Evolutionary conservation across 2,329 filamentous ascomycete species (phyloP), one percentile per base, ranked within the genome.

Genomic region (Fusarium sp.): DNA sequence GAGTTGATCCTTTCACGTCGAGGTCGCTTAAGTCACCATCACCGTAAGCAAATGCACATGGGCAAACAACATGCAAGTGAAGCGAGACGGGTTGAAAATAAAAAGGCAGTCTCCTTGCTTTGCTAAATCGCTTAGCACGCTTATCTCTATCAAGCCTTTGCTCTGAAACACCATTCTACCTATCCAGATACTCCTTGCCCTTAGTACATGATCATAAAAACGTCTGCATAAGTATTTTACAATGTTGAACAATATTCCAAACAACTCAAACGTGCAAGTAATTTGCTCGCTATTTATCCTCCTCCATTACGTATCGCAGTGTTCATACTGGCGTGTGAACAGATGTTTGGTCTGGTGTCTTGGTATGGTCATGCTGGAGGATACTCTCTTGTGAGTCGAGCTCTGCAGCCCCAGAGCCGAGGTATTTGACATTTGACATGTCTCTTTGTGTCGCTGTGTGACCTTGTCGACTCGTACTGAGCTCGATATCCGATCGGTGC

Each of bases 361-460:
- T 70, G 9, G 58, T 5, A 8, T 22, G 35, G 12, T 58, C 33
- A 8, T 71, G 69, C 6, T 40, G 57, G 2, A 71, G n/a, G 37
- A 71, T 71, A 9, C 69, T 71, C 15, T 71, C 66, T 17, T 71
- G 69, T 0, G 69, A 71, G 15, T 70, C 69, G 14, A 71, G 67
- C 7, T 71, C 69, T 12, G 37, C 67, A 8, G 69, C 69, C 0
- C 69, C 38, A 0, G 66, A 70, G 12, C 69, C 66, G 0, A 71
- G 62, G 0, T 71, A 71, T 8, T 71, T 71, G 0, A 37, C 45
- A 9, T 71, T 66, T 0, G 67, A 50, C 32, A 57, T 45, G 11
- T 71, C 40, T 5, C 25, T 38, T 33, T 25, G 12, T 6, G 32
- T 56, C 9, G 37, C 40, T 4, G 52, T 50, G 4, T 63, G 35